A percentile compares a stretch with the other conserved stretches of the same genome.
Evolutionary conservation across 2,329 filamentous ascomycete genomes (phyloP).

Genomic region (Aureobasidium pullulans): DNA sequence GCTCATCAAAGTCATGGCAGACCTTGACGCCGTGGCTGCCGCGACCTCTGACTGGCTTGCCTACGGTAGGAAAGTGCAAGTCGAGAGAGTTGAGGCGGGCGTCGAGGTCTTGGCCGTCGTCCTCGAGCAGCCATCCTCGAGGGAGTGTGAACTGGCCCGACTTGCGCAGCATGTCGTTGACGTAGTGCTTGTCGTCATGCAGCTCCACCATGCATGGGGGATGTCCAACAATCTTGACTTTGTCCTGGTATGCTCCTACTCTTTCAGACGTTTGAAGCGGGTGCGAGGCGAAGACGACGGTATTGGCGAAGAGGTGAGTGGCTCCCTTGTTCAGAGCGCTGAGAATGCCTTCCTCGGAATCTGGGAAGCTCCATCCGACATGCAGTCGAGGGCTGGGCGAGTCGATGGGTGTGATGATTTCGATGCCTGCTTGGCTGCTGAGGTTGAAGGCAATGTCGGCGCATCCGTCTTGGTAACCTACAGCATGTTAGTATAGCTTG

Average conservation of each 20-base stretch:
- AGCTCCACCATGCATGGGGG: constrained; percentile 40
- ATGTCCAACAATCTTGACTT: constrained; percentile 38
- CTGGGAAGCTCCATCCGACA: constrained; percentile 36
- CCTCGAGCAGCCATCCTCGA: constrained; percentile 12
- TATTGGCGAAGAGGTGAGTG: constrained; percentile 46
- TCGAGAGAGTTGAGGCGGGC: constrained; percentile 19
- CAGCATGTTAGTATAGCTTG: neutral
- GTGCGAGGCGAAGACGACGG: constrained; percentile 42
- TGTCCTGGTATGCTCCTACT: constrained; percentile 26
- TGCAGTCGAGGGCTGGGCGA: constrained; percentile 24
- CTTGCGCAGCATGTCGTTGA: constrained; percentile 38
- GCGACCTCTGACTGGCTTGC: constrained; percentile 43
- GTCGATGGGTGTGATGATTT: constrained; percentile 27
- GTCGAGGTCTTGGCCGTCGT: neutral
- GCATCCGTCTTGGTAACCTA: constrained; percentile 44
- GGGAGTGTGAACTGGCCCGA: constrained; percentile 35
- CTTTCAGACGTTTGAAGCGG: constrained; percentile 38
- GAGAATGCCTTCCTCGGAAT: constrained; percentile 37
- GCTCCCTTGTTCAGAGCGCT: constrained; percentile 31
- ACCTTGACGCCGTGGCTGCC: constrained; percentile 46
- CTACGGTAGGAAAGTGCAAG: constrained; percentile 36
- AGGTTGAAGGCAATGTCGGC: constrained; percentile 43
- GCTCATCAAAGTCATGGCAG: constrained; percentile 28
- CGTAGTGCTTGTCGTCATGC: constrained; percentile 45
- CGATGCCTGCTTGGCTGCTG: constrained; percentile 22